These are phyloP conservation scores for bread wheat (Triticum aestivum) DNA, from an alignment of 176 grass and related monocot species.

Conservation along the genomic window DNA sequence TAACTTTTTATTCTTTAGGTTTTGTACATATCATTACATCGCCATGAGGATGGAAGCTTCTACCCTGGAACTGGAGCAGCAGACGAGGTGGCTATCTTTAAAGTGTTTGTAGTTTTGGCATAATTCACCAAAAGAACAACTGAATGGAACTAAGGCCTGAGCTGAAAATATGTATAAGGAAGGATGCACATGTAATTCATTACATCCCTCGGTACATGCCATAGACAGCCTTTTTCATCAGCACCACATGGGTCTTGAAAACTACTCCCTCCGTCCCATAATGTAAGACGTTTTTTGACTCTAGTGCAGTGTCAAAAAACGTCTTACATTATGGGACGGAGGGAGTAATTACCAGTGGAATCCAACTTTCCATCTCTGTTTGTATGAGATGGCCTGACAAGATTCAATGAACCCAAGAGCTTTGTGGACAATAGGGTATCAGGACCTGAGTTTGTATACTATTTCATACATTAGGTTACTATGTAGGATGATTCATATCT, in stretches of 20 bases:
- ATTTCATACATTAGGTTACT: too few relatives aligned
- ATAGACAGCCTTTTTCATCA: not conserved
- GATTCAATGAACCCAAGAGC: not conserved
- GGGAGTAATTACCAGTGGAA: not conserved
- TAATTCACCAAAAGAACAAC: not conserved
- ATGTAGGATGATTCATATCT: not conserved
- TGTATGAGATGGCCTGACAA: conserved; percentile 3
- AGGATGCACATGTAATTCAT: not conserved
- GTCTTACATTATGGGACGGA: too few relatives aligned
- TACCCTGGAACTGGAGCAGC: conserved; percentile 95
- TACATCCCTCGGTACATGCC: not conserved
- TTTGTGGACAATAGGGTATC: not conserved
- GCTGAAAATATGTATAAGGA: conserved; percentile 17
- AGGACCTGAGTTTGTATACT: not conserved
- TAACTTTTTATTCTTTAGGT: conserved; percentile 40
- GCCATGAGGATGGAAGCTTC: conserved; percentile 91
- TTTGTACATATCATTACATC: conserved; percentile 95
- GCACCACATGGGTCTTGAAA: conserved; percentile 9
- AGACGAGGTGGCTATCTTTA: conserved; percentile 64
- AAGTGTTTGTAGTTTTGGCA: not conserved
- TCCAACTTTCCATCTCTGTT: not conserved
- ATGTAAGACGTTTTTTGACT: too few relatives aligned
- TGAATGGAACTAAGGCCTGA: not conserved
- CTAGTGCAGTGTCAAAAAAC: too few relatives aligned
- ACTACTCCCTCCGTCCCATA: not conserved